Evolutionary conservation across 129 eudicot genomes (phyloP).

Genomic region (Helichrysum umbraculigerum): DNA sequence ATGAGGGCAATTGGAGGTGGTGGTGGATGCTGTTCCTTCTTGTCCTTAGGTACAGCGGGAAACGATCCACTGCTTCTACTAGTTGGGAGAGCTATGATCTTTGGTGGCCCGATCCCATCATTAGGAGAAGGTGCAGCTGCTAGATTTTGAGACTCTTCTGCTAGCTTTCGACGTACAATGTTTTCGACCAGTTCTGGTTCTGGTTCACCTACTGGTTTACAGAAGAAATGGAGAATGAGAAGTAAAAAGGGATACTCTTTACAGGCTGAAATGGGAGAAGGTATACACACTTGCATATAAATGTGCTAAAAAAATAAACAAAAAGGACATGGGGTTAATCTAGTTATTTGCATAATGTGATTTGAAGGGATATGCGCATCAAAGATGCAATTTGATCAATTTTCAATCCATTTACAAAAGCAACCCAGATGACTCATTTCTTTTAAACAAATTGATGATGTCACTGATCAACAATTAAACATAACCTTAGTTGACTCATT

Average conservation of each 20-base stretch:
- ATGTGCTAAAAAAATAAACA: neutral
- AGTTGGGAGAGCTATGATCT: conserved; percentile 51
- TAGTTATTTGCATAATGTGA: neutral
- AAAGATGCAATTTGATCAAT: neutral
- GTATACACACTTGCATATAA: neutral
- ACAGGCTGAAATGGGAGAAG: neutral
- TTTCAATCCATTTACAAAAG: neutral
- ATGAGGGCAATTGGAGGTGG: conserved; percentile 22
- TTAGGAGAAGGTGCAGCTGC: conserved; percentile 50
- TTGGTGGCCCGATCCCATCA: conserved; percentile 27
- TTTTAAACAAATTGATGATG: neutral
- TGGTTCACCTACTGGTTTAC: conserved; percentile 36
- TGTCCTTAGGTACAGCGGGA: conserved; percentile 60
- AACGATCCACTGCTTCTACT: conserved; percentile 90
- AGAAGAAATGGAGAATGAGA: neutral
- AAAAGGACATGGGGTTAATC: neutral
- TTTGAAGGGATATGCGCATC: neutral
- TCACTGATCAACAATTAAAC: neutral
- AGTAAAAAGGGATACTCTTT: neutral
- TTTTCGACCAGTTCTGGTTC: conserved; percentile 37
- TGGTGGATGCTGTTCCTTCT: conserved; percentile 13
- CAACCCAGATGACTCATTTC: neutral
- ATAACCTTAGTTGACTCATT: neutral
- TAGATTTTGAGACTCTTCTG: conserved; percentile 61
- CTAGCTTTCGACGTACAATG: conserved; percentile 55